phyloP scores from a whole-genome alignment of 257 asterid genomes.

The Penstemon davidsonii region DNA sequence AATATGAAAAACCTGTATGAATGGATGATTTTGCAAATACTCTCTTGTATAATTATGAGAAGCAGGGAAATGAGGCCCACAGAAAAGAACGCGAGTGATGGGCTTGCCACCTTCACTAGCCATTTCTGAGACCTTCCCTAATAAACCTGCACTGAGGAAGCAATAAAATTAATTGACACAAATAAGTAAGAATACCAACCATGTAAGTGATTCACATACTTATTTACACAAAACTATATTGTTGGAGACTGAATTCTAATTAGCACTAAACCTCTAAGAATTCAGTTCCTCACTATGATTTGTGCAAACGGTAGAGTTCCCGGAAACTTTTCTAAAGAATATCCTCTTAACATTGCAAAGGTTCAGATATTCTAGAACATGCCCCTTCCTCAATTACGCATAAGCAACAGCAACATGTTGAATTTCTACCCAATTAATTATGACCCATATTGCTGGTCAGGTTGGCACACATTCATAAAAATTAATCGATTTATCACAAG shows the following conservation, averaged over 20 bases:
- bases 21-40: slow-evolving; percentile 63
- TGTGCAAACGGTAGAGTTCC: too few species aligned
- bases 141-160: slow-evolving; percentile 35
- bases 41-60: slow-evolving; percentile 76
- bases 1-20: slow-evolving; percentile 49
- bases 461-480: not conserved
- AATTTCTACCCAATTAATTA: not conserved
- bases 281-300: too few species aligned
- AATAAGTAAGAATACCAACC: not conserved
- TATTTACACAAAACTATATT: not conserved
- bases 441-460: not conserved
- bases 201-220: not conserved
- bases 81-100: slow-evolving; percentile 70
- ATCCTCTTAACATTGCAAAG: not conserved
- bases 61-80: slow-evolving; percentile 78
- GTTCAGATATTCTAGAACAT: not conserved
- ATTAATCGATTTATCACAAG: not conserved
- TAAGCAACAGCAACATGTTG: not conserved
- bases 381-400: not conserved
- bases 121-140: slow-evolving; percentile 40
- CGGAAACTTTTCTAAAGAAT: not conserved
- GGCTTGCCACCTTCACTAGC: slow-evolving; percentile 28
- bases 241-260: not conserved
- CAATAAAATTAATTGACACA: slow-evolving; percentile 14
- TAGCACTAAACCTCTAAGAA: too few species aligned